Evolutionary conservation across 768 basidiomycete genomes (phyloP), one percentile per base, ranked within the genome.

Genomic region (Lactarius indigo): DNA sequence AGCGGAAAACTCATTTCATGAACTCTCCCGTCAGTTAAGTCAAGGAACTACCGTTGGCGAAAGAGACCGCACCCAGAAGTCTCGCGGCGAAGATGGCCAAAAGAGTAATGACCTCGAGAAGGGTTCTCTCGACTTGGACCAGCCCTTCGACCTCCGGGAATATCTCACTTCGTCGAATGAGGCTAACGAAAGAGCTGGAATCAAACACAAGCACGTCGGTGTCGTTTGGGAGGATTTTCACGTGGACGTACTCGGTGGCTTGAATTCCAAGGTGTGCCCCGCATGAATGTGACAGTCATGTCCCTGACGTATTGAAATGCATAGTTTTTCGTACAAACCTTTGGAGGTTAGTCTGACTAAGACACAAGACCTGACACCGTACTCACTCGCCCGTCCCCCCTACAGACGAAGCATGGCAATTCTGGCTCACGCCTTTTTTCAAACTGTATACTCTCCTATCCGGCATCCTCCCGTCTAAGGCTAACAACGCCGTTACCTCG

Each of bases 131-230:
- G 81, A 74, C 17, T 73, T 63, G n/a, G 75, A 75, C 4, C 74
- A 77, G 8, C 54, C 73, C 1, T 92, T 91, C 69, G 85, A 91
- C 74, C 84, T 92, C 23, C 83, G 83, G 7, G 88, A 89, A 67
- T 91, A 90, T 70, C 80, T 92, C 55, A 77, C 84, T 2, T 85
- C 85, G 2, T 87, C 87, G 13, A 90, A 89, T 71, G 88, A 90
- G 68, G 85, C 86, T 2, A 82, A 84, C 63, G 83, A 90, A 63
- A 73, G 75, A 13, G 88, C 87, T 2, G 90, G 90, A 15, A 87
- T 91, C 57, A 85, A 84, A 64, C 87, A 89, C 70, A 91, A 92
- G 81, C 86, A 90, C 67, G 89, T 92, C 20, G 89, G 89, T 33
- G 86, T 92, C 23, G 84, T 84, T 33, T 92, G 90, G 90, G 83